Base-by-base conservation (phyloP, 1,284 basidiomycete species). In the Microstroma glucosiphilum region DNA sequence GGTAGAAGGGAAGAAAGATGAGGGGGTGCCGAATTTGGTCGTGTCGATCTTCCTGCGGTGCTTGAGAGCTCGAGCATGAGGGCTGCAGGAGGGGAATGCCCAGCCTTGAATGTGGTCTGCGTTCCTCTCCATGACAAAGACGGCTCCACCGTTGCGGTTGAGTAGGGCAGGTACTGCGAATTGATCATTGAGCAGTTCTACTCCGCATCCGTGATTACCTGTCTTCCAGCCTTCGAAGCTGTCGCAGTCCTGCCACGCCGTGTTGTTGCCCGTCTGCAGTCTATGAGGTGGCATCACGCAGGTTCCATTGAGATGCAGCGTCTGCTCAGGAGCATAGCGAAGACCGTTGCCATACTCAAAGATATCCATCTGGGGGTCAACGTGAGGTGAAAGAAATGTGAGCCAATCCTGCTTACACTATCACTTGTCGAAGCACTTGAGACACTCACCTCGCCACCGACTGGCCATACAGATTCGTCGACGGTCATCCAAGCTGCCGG, bases 401-500 rank as follows among this genome's bases (percentile, higher is more conserved):
- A n/a, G 23, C 23, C 23, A 12, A 48, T n/a, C 46, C 4, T 48
- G n/a, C 46, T 48, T 48, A n/a, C 23, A 7, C 4, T 12, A 6
- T 12, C 30, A 9, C 9, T 4, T 37, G 30, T 48, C 46, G 46
- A 48, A 4, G n/a, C 7, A n/a, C 23, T 23, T n/a, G 4, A 23
- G n/a, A 48, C 46, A 48, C 23, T 23, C 23, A 48, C 23, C 46
- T 48, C 46, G 17, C 46, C 46, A 48, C 23, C n/a, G 7, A 48
- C n/a, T 23, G 46, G 46, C 46, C 46, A 48, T n/a, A n/a, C 46
- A n/a, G 17, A n/a, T 23, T 48, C 46, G 11, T n/a, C 23, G n/a
- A 48, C 46, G 9, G 70, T 69, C 30, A 37, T 37, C 76, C 76
- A 78, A 56, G 75, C 69, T 1, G 76, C 75, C 12, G 76, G 76